Percentiles rank a stretch among this genome's conserved stretches.
Evolutionary conservation across 192 early-diverging fungal species (phyloP).

Genomic region (Coemansia sp.): DNA sequence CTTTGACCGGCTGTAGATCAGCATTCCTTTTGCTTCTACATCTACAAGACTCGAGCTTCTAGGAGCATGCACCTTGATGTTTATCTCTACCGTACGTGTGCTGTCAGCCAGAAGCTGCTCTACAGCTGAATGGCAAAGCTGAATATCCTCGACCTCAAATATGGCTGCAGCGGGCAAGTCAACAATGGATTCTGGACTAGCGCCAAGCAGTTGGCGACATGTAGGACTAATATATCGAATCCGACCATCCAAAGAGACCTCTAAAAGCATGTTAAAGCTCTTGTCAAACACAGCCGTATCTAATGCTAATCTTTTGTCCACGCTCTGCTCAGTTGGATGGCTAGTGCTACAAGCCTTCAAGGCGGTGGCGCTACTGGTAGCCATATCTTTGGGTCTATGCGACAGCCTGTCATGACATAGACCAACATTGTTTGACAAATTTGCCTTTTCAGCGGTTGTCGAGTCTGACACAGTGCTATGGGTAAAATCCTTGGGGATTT

Average conservation of each 20-base stretch:
- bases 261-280: conserved; percentile 41
- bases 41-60: not conserved
- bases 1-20: conserved; percentile 28
- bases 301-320: not conserved
- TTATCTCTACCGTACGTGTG: conserved; percentile 45
- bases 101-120: conserved; percentile 43
- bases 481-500: not conserved
- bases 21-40: conserved; percentile 49
- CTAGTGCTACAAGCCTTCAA: not conserved
- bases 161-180: conserved; percentile 33
- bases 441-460: not conserved
- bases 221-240: conserved; percentile 50
- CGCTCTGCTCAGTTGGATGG: not conserved
- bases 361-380: not conserved
- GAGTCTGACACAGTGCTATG: not conserved
- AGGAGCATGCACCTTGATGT: conserved; percentile 23
- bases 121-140: conserved; percentile 33
- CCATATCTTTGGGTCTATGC: not conserved
- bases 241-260: conserved; percentile 36
- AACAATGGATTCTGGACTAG: conserved; percentile 22
- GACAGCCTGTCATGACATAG: not conserved
- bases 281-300: conserved; percentile 22
- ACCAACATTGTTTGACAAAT: not conserved
- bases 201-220: conserved; percentile 27
- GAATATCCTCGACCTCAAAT: conserved; percentile 21